Conservation (phyloP, 2,329 filamentous ascomycete species). For the Aspergillus phoenicis region DNA sequence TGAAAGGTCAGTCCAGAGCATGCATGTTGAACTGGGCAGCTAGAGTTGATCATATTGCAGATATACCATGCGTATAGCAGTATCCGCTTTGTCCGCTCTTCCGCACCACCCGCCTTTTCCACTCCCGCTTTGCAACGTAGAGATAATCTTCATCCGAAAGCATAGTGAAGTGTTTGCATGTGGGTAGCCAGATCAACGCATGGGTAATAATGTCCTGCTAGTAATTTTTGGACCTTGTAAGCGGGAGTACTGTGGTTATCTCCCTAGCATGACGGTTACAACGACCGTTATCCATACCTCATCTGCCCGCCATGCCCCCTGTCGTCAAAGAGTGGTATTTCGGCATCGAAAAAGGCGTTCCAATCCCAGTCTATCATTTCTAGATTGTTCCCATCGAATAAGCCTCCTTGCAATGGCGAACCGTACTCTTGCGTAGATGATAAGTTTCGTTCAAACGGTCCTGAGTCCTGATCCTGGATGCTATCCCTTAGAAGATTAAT, state of each 20-base stretch:
- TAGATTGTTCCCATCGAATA: no score
- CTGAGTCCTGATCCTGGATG: not conserved
- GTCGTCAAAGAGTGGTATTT: constrained; percentile 6
- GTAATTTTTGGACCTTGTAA: not conserved
- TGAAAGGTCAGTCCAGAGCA: not conserved
- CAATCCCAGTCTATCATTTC: not conserved
- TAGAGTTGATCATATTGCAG: not conserved
- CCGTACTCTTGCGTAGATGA: not conserved
- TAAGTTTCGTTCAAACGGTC: not conserved
- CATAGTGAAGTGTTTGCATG: not conserved
- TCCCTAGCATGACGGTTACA: not conserved
- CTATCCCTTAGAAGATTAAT: not conserved
- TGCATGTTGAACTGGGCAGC: not conserved
- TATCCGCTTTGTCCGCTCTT: not conserved
- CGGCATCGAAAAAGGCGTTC: constrained; percentile 1
- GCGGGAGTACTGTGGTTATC: not conserved
- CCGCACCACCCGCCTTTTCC: constrained; percentile 12
- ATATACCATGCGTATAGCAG: not conserved
- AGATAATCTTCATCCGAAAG: not conserved
- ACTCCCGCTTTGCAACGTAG: not conserved
- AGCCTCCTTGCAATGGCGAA: not conserved
- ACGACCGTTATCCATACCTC: not conserved
- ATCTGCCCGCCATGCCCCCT: not conserved
- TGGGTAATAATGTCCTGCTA: not conserved
- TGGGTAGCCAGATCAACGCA: not conserved